A percentile compares a stretch with the other conserved stretches of the same genome.
phyloP scores from a whole-genome alignment of 306 rosid species.

The Rubus parviflorus region DNA sequence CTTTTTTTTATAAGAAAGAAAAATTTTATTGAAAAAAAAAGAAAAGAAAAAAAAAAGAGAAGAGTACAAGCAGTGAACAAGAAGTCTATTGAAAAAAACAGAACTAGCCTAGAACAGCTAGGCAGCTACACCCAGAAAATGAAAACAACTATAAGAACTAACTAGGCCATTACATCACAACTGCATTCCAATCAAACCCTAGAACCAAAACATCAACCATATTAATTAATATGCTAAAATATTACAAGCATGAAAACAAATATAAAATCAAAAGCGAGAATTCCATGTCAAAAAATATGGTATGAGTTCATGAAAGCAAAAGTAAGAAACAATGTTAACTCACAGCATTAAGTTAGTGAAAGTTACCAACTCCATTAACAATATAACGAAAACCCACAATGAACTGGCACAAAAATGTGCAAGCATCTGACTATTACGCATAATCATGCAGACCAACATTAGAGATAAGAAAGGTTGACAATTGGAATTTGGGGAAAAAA shows the following conservation, averaged over 20 bases:
- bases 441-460: neutral
- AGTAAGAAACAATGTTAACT: neutral
- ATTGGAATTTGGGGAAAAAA: neutral
- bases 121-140: too few species aligned
- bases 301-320: neutral
- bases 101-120: too few species aligned
- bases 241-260: neutral
- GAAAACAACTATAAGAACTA: too few species aligned
- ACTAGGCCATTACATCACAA: too few species aligned
- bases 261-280: too few species aligned
- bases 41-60: too few species aligned
- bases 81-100: too few species aligned
- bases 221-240: too few species aligned
- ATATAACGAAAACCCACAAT: neutral
- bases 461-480: neutral
- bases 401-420: neutral
- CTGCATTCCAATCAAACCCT: neutral
- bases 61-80: too few species aligned
- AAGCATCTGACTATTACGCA: neutral
- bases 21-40: too few species aligned
- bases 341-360: neutral
- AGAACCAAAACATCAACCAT: neutral
- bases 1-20: too few species aligned
- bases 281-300: neutral
- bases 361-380: neutral